phyloP scores from a whole-genome alignment of 352 stramenopile genomes.

The Phytophthora fragariae region DNA sequence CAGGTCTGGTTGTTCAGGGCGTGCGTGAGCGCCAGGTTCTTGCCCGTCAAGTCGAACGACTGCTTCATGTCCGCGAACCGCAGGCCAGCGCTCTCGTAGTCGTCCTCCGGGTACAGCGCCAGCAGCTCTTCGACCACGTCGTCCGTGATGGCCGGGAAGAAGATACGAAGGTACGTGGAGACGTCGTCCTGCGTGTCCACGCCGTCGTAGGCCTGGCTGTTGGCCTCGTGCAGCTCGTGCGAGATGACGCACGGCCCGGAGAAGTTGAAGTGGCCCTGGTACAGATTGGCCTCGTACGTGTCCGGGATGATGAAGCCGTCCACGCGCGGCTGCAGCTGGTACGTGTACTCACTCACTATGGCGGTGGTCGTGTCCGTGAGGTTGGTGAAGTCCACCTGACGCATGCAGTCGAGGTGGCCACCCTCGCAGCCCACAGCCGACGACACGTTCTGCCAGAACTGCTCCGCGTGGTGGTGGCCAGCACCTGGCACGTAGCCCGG shows the following conservation, averaged over 20 bases:
- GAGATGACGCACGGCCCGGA: slow-evolving; percentile 25
- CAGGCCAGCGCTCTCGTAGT: slow-evolving; percentile 33
- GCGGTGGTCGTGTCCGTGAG: slow-evolving; percentile 11
- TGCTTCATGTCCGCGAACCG: slow-evolving; percentile 36
- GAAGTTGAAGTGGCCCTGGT: slow-evolving; percentile 38
- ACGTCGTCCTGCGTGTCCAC: slow-evolving; percentile 26
- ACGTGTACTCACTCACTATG: slow-evolving; percentile 24
- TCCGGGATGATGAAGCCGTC: slow-evolving; percentile 35
- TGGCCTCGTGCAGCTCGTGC: slow-evolving; percentile 29
- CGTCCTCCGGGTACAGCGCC: slow-evolving; percentile 27
- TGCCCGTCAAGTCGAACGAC: slow-evolving; percentile 30
- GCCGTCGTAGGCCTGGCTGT: slow-evolving; percentile 19
- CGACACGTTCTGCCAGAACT: slow-evolving; percentile 44
- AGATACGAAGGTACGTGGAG: slow-evolving; percentile 26
- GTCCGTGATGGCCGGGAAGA: slow-evolving; percentile 32
- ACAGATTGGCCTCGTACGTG: slow-evolving; percentile 35
- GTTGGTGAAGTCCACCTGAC: slow-evolving; percentile 24
- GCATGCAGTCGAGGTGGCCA: slow-evolving; percentile 34
- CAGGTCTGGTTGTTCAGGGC: slow-evolving; percentile 33
- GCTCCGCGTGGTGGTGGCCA: slow-evolving; percentile 32
- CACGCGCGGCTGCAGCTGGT: slow-evolving; percentile 38
- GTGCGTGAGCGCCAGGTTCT: slow-evolving; percentile 25
- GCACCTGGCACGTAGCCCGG: slow-evolving; percentile 30
- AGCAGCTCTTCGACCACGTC: slow-evolving; percentile 19
- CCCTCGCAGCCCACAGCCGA: slow-evolving; percentile 26